phyloP scores from a whole-genome alignment of 2,329 filamentous ascomycete genomes.

The Neodidymelliopsis sp. region DNA sequence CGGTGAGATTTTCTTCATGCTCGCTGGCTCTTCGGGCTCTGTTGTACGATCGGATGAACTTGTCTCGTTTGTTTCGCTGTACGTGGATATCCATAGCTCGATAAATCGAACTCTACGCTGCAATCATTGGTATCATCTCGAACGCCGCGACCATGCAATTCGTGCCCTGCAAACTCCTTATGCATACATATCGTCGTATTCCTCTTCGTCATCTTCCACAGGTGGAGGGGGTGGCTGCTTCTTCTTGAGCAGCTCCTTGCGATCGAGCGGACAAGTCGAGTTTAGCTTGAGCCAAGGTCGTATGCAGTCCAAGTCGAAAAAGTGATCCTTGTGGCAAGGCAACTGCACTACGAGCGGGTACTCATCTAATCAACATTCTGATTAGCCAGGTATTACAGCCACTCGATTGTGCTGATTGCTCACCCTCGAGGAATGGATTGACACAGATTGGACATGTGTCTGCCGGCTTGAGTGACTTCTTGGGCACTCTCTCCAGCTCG shows the following conservation, averaged over 20 bases:
- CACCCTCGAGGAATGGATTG: slow-evolving; percentile 67
- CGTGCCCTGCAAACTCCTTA: slow-evolving; percentile 29
- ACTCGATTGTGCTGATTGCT: slow-evolving; percentile 16
- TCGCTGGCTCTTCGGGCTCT: slow-evolving; percentile 22
- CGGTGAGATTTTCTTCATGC: slow-evolving; percentile 17
- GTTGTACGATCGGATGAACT: slow-evolving; percentile 30
- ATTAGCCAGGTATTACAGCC: slow-evolving; percentile 25
- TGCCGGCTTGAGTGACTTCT: slow-evolving; percentile 59
- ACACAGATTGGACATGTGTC: slow-evolving; percentile 68
- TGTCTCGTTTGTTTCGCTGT: not conserved
- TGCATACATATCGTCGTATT: slow-evolving; percentile 61
- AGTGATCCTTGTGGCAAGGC: slow-evolving; percentile 67
- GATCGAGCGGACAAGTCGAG: slow-evolving; percentile 69
- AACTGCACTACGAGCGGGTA: slow-evolving; percentile 70
- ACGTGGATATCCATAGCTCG: not conserved
- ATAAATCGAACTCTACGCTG: too few relatives aligned
- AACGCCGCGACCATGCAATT: slow-evolving; percentile 2
- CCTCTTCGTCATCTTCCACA: slow-evolving; percentile 60
- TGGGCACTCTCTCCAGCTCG: slow-evolving; percentile 66
- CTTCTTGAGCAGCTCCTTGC: slow-evolving; percentile 64
- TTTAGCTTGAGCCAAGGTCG: slow-evolving; percentile 70
- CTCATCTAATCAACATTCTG: slow-evolving; percentile 49
- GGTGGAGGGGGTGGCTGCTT: slow-evolving; percentile 54
- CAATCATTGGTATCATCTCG: not conserved
- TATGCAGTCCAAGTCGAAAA: slow-evolving; percentile 72